Conservation (phyloP, 805 yeast genomes). For the Pichia californica region DNA sequence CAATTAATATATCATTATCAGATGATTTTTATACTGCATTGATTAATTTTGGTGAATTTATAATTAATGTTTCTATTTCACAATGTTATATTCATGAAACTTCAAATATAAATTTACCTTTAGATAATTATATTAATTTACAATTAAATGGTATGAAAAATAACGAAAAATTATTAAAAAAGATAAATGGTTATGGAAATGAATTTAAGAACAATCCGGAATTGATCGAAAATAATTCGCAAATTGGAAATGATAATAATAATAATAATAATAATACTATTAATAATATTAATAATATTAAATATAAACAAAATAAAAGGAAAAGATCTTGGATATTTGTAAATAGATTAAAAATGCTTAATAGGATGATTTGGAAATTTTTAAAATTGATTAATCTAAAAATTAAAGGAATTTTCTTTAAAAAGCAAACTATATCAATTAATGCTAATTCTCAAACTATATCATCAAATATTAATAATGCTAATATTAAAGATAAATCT, state of each 20-base stretch:
- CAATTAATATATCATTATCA: constrained; percentile 35
- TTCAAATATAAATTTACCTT: constrained; percentile 40
- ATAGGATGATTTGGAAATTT: constrained; percentile 3
- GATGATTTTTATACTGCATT: constrained; percentile 66
- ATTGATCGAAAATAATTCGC: constrained; percentile 10
- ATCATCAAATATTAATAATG: background rate
- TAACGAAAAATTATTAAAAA: background rate
- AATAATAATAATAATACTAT: background rate
- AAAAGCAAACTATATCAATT: background rate
- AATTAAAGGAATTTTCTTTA: background rate
- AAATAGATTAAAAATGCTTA: constrained; percentile 4
- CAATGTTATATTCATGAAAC: constrained; percentile 60
- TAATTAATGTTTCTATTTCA: constrained; percentile 61
- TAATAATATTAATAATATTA: background rate
- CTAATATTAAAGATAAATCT: background rate
- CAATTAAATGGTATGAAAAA: background rate
- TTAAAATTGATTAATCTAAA: constrained; percentile 1
- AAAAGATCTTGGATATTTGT: background rate
- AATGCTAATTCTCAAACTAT: background rate
- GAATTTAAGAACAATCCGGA: constrained; percentile 25
- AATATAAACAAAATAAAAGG: background rate
- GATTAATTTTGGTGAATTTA: constrained; percentile 52
- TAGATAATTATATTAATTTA: constrained; percentile 49
- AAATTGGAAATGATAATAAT: background rate
- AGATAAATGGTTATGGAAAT: constrained; percentile 22